phyloP scores from a whole-genome alignment of 2,329 filamentous ascomycete genomes.

The Microascus cirrosus region DNA sequence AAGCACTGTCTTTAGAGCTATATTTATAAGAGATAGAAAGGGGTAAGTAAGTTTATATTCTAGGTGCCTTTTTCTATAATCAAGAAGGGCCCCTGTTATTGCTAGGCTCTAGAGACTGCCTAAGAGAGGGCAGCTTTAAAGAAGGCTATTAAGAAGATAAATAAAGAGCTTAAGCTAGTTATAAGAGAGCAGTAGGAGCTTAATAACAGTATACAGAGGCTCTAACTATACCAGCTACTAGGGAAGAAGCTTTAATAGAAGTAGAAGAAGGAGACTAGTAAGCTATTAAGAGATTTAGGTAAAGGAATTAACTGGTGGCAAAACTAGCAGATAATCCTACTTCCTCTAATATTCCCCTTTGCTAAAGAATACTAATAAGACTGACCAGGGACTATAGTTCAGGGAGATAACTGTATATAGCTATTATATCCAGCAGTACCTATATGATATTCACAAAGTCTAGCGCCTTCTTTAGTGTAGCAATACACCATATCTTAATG shows the following conservation, averaged over 20 bases:
- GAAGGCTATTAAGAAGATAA: background rate
- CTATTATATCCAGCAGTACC: conserved; percentile 5
- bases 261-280: conserved; percentile 6
- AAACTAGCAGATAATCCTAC: conserved; percentile 9
- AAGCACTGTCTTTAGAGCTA: conserved; percentile 6
- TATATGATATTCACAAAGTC: conserved; percentile 7
- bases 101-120: conserved; percentile 1
- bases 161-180: background rate
- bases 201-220: conserved; percentile 1
- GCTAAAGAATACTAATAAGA: conserved; percentile 4
- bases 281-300: conserved; percentile 1
- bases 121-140: background rate
- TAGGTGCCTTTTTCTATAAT: conserved; percentile 5
- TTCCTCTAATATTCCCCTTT: conserved; percentile 11
- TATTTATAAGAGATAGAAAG: conserved; percentile 8
- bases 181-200: conserved; percentile 1
- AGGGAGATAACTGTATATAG: conserved; percentile 10
- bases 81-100: conserved; percentile 4
- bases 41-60: conserved; percentile 8
- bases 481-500: conserved; percentile 10
- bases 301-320: conserved; percentile 9
- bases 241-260: conserved; percentile 6
- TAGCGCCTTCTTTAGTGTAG: conserved; percentile 5
- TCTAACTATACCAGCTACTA: conserved; percentile 2
- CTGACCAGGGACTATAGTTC: conserved; percentile 6